Percentiles rank a stretch among this genome's conserved stretches.
Conservation (phyloP, 2,329 filamentous ascomycete genomes). For the Fusarium sp. region DNA sequence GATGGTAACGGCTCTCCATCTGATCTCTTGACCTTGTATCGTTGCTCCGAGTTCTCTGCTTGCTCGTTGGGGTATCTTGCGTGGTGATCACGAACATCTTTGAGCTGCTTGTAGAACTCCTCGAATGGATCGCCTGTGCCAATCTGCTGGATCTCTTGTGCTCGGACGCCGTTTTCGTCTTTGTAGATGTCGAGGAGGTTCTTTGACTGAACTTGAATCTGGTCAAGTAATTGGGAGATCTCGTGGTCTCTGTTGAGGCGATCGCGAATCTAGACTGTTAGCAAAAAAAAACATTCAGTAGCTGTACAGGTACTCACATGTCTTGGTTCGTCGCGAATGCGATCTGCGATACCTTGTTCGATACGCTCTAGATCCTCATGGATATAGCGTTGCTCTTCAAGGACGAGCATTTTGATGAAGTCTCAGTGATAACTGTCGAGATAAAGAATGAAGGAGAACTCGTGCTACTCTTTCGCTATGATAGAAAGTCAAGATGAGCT, state of each 20-base stretch:
- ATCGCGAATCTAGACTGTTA: slow-evolving; percentile 77
- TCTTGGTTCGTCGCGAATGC: slow-evolving; percentile 87
- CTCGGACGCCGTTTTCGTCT: slow-evolving; percentile 76
- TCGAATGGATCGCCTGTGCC: slow-evolving; percentile 88
- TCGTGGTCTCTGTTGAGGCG: slow-evolving; percentile 92
- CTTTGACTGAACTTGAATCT: slow-evolving; percentile 87
- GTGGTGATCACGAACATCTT: slow-evolving; percentile 87
- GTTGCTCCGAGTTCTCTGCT: slow-evolving; percentile 92
- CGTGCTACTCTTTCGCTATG: not conserved
- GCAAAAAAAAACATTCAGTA: slow-evolving; percentile 12
- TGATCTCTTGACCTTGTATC: slow-evolving; percentile 79
- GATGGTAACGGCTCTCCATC: slow-evolving; percentile 72
- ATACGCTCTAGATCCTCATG: slow-evolving; percentile 97
- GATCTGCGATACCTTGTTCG: slow-evolving; percentile 92
- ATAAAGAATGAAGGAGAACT: not conserved
- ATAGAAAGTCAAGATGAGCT: slow-evolving; percentile 26
- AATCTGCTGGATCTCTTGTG: slow-evolving; percentile 84
- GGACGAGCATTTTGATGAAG: slow-evolving; percentile 73
- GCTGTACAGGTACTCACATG: slow-evolving; percentile 68
- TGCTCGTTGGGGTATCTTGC: slow-evolving; percentile 92
- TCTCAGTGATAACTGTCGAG: accelerated
- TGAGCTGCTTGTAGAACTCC: slow-evolving; percentile 88
- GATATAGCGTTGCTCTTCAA: slow-evolving; percentile 93
- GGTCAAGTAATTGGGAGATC: slow-evolving; percentile 83
- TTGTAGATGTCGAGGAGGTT: slow-evolving; percentile 86